These are phyloP conservation scores for Vitis labrusca DNA, from an alignment of 164 flowering plant genomes.

Conservation along the genomic window DNA sequence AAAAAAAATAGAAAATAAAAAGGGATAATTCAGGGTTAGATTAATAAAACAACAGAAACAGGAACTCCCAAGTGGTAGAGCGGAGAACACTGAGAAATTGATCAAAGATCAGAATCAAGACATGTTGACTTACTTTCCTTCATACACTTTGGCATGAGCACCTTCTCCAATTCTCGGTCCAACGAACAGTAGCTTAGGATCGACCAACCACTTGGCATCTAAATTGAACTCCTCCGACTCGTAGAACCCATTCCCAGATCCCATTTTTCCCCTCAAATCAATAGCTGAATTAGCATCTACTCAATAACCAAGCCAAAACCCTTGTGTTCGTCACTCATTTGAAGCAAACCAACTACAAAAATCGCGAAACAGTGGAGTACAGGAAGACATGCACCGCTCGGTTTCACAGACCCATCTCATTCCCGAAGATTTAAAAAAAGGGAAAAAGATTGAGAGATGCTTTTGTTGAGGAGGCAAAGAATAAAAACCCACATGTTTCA, in stretches of 20 bases:
- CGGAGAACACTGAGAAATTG: not conserved
- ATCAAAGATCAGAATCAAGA: not conserved
- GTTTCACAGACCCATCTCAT: conserved; percentile 17
- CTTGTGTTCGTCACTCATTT: not conserved
- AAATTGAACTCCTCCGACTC: conserved; percentile 42
- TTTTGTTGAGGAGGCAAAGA: conserved; percentile 16
- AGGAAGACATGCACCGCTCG: not conserved
- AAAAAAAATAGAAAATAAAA: not conserved
- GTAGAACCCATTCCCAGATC: conserved; percentile 52
- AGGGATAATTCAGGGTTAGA: not conserved
- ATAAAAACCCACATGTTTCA: conserved; percentile 20
- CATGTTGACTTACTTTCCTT: conserved; percentile 83
- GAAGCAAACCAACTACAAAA: conserved; percentile 1
- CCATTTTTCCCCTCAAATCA: conserved; percentile 36
- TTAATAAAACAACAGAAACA: not conserved
- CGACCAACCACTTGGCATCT: conserved; percentile 81
- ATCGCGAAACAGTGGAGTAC: not conserved
- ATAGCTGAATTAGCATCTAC: conserved; percentile 6
- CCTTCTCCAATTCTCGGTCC: conserved; percentile 97
- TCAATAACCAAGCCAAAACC: not conserved
- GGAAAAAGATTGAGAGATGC: not conserved
- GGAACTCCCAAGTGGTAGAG: too few relatives aligned
- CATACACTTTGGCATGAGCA: conserved; percentile 96
- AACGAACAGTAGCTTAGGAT: conserved; percentile 87
- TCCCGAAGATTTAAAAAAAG: conserved; percentile 10